A percentile compares a stretch with the other conserved stretches of the same genome.
Conservation (phyloP, 805 yeast genomes). For the Zygoascus bituminiphila region DNA sequence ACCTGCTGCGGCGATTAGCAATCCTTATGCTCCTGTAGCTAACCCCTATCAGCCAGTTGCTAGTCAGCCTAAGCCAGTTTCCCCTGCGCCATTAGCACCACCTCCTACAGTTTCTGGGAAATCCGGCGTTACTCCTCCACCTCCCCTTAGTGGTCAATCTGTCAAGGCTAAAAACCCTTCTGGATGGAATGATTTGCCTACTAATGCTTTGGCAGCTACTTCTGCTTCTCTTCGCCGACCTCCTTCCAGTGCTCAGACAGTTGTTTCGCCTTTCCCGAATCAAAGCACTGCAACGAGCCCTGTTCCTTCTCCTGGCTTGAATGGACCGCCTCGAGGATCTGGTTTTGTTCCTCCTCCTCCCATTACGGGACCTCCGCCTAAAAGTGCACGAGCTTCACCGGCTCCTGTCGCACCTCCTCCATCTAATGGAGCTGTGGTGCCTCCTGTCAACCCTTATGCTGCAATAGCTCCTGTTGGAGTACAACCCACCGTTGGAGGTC, state of each 20-base stretch:
- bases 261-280: slow-evolving; percentile 18
- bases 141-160: slow-evolving; percentile 20
- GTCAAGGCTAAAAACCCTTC: slow-evolving; percentile 17
- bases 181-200: slow-evolving; percentile 27
- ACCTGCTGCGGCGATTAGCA: slow-evolving; percentile 10
- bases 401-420: slow-evolving; percentile 11
- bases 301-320: slow-evolving; percentile 15
- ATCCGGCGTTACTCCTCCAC: slow-evolving; percentile 12
- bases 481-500: slow-evolving; percentile 3
- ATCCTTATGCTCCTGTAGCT: slow-evolving; percentile 15
- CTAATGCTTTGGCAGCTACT: slow-evolving; percentile 17
- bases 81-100: slow-evolving; percentile 12
- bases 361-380: slow-evolving; percentile 1
- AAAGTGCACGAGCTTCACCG: slow-evolving; percentile 11
- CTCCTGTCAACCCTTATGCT: slow-evolving; percentile 19
- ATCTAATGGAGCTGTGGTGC: slow-evolving; percentile 2
- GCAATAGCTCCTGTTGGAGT: slow-evolving; percentile 6
- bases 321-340: slow-evolving; percentile 13
- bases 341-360: slow-evolving; percentile 18
- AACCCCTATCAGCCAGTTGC: slow-evolving; percentile 5
- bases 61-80: slow-evolving; percentile 11
- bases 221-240: slow-evolving; percentile 15
- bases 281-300: slow-evolving; percentile 1
- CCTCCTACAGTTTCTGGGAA: slow-evolving; percentile 5
- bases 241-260: slow-evolving; percentile 23